These are phyloP conservation scores for Closterium sp. DNA, from an alignment of 139 green algal species.

Conservation along the genomic window DNA sequence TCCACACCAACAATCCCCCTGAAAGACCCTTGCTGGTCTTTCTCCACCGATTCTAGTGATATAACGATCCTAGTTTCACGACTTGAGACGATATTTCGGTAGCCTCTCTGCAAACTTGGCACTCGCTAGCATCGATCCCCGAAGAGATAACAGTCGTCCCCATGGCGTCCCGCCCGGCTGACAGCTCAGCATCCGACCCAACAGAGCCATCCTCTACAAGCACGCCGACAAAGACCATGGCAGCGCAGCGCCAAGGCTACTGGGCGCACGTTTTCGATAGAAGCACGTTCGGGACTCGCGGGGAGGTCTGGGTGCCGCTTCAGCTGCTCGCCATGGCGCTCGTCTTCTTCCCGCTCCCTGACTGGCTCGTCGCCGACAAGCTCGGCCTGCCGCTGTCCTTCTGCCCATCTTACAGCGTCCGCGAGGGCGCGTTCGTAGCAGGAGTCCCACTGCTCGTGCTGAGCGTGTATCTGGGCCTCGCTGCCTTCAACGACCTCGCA, in stretches of 20 bases:
- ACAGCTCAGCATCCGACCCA: not conserved
- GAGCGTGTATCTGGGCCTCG: not conserved
- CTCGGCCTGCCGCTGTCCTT: not conserved
- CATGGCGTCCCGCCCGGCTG: not conserved
- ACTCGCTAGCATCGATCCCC: too few species aligned
- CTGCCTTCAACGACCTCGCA: not conserved
- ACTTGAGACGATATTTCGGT: too few species aligned
- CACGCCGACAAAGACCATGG: not conserved
- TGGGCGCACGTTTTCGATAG: not conserved
- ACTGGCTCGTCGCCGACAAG: not conserved
- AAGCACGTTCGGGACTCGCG: not conserved
- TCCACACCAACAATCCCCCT: too few species aligned
- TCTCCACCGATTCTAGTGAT: too few species aligned
- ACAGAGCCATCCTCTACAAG: not conserved
- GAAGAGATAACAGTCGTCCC: too few species aligned
- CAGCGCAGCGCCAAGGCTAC: not conserved
- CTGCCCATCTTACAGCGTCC: not conserved
- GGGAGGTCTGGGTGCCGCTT: not conserved
- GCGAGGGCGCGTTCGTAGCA: not conserved
- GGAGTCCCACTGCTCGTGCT: not conserved
- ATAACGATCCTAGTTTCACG: too few species aligned
- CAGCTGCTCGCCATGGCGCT: not conserved
- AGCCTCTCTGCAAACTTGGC: too few species aligned
- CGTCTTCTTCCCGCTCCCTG: not conserved
- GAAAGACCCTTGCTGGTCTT: too few species aligned